These are phyloP conservation scores for Barnettozyma siamensis DNA, from an alignment of 805 yeast species.

Conservation along the genomic window DNA sequence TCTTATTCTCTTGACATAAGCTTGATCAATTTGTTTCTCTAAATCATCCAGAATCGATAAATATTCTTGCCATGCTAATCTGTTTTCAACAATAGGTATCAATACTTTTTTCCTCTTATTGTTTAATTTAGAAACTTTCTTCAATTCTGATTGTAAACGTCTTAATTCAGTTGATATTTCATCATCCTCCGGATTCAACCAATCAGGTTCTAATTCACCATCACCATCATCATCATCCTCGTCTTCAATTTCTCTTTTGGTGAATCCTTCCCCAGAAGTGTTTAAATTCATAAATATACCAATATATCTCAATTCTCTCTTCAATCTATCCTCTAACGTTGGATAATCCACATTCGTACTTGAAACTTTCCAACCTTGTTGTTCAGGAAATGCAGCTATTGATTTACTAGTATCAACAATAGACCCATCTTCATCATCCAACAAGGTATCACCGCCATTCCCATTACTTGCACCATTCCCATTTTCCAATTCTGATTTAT, in stretches of 20 bases:
- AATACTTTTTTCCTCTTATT: conserved; percentile 59
- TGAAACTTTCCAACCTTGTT: conserved; percentile 43
- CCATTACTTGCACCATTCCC: conserved; percentile 4
- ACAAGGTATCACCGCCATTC: conserved; percentile 9
- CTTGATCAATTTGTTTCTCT: conserved; percentile 95
- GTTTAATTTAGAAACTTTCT: conserved; percentile 55
- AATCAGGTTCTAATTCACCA: conserved; percentile 35
- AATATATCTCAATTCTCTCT: conserved; percentile 81
- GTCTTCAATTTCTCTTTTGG: conserved; percentile 24
- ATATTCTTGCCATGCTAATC: conserved; percentile 93
- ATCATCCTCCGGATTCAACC: conserved; percentile 88
- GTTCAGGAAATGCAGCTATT: conserved; percentile 32
- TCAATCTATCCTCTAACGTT: conserved; percentile 79
- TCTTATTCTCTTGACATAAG: conserved; percentile 76
- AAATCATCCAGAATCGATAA: conserved; percentile 84
- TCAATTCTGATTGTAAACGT: conserved; percentile 60
- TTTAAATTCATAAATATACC: conserved; percentile 73
- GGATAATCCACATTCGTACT: conserved; percentile 57
- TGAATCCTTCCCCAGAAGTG: conserved; percentile 13
- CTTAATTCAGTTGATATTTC: conserved; percentile 86
- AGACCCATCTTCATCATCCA: conserved; percentile 22
- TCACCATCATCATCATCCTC: conserved; percentile 19
- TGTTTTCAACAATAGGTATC: conserved; percentile 74
- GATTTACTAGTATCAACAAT: conserved; percentile 23
- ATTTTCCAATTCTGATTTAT: conserved; percentile 12